A percentile compares a stretch with the other conserved stretches of the same genome.
phyloP scores from a whole-genome alignment of 1,284 basidiomycete genomes.

The Ceratobasidium theobromae region DNA sequence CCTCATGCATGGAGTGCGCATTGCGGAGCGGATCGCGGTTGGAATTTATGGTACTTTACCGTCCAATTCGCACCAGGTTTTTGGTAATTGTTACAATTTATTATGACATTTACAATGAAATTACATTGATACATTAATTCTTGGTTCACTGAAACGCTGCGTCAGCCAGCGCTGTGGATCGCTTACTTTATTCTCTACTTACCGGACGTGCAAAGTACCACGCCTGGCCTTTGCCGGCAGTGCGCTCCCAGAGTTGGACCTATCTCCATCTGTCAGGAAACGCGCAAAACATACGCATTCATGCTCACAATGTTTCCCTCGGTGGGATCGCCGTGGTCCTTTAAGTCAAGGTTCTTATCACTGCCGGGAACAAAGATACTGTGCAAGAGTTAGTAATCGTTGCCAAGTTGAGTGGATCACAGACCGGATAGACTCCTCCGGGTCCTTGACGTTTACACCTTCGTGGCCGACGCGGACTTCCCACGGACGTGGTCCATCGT shows the following conservation, averaged over 20 bases:
- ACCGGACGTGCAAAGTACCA: constrained; percentile 17
- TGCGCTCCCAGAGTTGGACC: constrained; percentile 21
- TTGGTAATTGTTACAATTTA: constrained; percentile 13
- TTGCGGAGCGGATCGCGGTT: not conserved
- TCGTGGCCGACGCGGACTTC: constrained; percentile 27
- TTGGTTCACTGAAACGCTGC: not conserved
- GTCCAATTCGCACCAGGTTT: not conserved
- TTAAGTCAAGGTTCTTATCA: constrained; percentile 20
- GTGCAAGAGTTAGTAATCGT: not conserved
- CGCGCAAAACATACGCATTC: too few species aligned
- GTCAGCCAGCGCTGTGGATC: not conserved
- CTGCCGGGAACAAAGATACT: constrained; percentile 22
- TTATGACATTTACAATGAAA: not conserved
- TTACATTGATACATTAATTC: not conserved
- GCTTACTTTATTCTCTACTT: not conserved
- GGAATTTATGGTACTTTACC: not conserved
- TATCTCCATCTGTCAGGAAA: not conserved
- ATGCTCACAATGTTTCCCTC: constrained; percentile 16
- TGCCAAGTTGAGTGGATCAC: not conserved
- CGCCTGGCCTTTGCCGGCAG: constrained; percentile 19
- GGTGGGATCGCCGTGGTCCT: constrained; percentile 22
- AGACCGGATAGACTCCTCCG: constrained; percentile 9
- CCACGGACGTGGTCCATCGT: constrained; percentile 8
- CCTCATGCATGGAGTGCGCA: not conserved
- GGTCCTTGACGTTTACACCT: constrained; percentile 7